Evolutionary conservation across 2,329 filamentous ascomycete species (phyloP), one percentile per base, ranked within the genome.

Genomic region (Fusarium brachygibbosum): DNA sequence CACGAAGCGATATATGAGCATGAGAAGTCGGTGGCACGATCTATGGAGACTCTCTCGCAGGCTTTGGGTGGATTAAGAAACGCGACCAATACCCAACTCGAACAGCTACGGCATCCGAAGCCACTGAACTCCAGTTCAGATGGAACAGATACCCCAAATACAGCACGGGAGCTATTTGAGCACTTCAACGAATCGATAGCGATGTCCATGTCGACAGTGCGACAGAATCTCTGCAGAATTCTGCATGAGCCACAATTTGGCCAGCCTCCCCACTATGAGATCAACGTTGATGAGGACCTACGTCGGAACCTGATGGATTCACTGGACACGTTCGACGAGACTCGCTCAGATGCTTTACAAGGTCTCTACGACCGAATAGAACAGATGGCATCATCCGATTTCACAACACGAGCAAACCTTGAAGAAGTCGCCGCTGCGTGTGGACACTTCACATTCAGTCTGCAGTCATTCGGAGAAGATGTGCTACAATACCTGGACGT

Each of bases 371-470:
- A 87, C 63, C 91, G 87, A 44, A 93, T 94, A 57, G 90, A 94
- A 71, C 84, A 93, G 17, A 88, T 64, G 55, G 55, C 55, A 1
- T 60, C 64, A 86, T 21, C 87, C 85, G 59, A 83, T 86, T 11
- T 86, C 87, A 46, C 89, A 82, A 92, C 53, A 88, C 91, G 68
- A 84, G 94, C 19, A 88, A 96, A 77, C 93, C 93, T 11, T 92
- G 96, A 99, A 78, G 96, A 99, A 79, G 94, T 98, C 4, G 94
- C 94, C 21, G 95, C 96, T 12, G 97, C 94, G 35, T 99, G 96
- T 75, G 95, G 96, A 0, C 94, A 98, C 78, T 99, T 98, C 76
- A 95, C 92, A 73, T 97, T 96, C 76, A 96, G 92, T 38, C 82
- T 99, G 9, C 88, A 96, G 61, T 92, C 96, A 63, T 94, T 98